A percentile compares a stretch with the other conserved stretches of the same genome.
Conservation (phyloP, 2,329 filamentous ascomycete genomes). For the Tympanopsis confertula region DNA sequence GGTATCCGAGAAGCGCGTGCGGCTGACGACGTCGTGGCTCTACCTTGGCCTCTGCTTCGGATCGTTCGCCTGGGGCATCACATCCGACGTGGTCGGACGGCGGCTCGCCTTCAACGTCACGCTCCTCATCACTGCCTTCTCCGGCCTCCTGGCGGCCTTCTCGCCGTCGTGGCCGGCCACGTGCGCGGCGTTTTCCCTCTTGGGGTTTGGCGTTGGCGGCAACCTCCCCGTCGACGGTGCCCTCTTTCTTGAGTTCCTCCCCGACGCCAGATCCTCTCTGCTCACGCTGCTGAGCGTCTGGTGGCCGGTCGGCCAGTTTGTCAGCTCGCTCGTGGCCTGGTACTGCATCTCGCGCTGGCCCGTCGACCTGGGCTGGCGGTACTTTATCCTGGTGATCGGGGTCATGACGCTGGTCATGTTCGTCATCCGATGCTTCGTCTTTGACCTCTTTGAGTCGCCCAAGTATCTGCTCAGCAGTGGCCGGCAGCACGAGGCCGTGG, state of each 20-base stretch:
- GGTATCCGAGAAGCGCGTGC: slow-evolving; percentile 56
- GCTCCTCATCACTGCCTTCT: slow-evolving; percentile 61
- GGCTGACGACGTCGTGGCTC: slow-evolving; percentile 70
- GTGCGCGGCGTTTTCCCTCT: slow-evolving; percentile 45
- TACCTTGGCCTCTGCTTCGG: slow-evolving; percentile 70
- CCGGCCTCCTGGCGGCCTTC: slow-evolving; percentile 61
- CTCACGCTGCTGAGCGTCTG: slow-evolving; percentile 73
- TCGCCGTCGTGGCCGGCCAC: slow-evolving; percentile 55
- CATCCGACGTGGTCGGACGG: slow-evolving; percentile 67
- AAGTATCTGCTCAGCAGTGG: slow-evolving; percentile 72
- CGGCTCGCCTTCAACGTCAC: slow-evolving; percentile 74
- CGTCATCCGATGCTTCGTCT: slow-evolving; percentile 64
- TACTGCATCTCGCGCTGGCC: slow-evolving; percentile 61
- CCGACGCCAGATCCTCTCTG: slow-evolving; percentile 60
- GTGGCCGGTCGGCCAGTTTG: slow-evolving; percentile 76
- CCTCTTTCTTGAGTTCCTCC: slow-evolving; percentile 74
- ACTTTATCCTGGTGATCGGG: slow-evolving; percentile 61
- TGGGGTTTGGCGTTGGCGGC: slow-evolving; percentile 62
- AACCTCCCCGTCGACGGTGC: slow-evolving; percentile 71
- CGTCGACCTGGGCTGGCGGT: slow-evolving; percentile 64
- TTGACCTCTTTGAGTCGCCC: slow-evolving; percentile 74
- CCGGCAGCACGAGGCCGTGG: slow-evolving; percentile 67
- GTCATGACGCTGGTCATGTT: slow-evolving; percentile 66
- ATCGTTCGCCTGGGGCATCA: slow-evolving; percentile 70
- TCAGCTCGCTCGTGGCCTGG: slow-evolving; percentile 64